Percentiles rank a stretch among this genome's conserved stretches.
Evolutionary conservation across 2,329 filamentous ascomycete genomes (phyloP).

Genomic region (Neurospora sp.): DNA sequence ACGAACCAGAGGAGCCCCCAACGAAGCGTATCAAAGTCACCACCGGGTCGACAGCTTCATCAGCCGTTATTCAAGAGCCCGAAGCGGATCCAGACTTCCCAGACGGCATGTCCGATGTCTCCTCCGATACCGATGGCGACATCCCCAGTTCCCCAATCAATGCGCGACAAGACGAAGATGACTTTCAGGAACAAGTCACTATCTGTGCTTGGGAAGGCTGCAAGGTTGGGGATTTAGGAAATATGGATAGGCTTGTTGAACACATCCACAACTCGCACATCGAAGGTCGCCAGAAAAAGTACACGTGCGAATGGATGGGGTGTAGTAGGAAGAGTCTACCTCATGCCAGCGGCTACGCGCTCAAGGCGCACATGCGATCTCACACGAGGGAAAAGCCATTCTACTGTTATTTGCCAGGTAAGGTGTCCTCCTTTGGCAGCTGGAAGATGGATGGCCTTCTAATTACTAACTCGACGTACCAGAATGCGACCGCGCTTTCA

Average conservation of each 20-base stretch:
- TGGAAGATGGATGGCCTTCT: neutral
- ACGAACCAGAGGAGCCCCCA: slow-evolving; percentile 28
- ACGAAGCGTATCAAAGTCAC: slow-evolving; percentile 39
- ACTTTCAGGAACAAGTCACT: slow-evolving; percentile 68
- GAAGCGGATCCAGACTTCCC: slow-evolving; percentile 43
- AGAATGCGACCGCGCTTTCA: slow-evolving; percentile 98
- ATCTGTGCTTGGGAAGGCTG: slow-evolving; percentile 73
- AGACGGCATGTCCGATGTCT: slow-evolving; percentile 61
- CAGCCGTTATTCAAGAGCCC: slow-evolving; percentile 32
- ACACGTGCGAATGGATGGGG: slow-evolving; percentile 95
- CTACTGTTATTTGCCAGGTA: slow-evolving; percentile 90
- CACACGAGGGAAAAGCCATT: slow-evolving; percentile 98
- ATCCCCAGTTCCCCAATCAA: slow-evolving; percentile 63
- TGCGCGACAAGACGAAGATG: slow-evolving; percentile 62
- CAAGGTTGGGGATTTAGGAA: slow-evolving; percentile 57
- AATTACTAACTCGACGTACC: slow-evolving; percentile 15
- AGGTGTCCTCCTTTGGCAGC: slow-evolving; percentile 14
- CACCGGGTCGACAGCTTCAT: slow-evolving; percentile 35
- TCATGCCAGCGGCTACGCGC: slow-evolving; percentile 89
- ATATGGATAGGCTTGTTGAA: slow-evolving; percentile 74
- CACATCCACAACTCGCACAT: slow-evolving; percentile 93
- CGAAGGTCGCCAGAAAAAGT: slow-evolving; percentile 86
- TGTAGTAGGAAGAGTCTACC: slow-evolving; percentile 81
- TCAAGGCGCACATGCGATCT: slow-evolving; percentile 95
- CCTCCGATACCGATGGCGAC: slow-evolving; percentile 82